phyloP scores from a whole-genome alignment of 2,329 filamentous ascomycete species.

The Blastomyces gilchristii region DNA sequence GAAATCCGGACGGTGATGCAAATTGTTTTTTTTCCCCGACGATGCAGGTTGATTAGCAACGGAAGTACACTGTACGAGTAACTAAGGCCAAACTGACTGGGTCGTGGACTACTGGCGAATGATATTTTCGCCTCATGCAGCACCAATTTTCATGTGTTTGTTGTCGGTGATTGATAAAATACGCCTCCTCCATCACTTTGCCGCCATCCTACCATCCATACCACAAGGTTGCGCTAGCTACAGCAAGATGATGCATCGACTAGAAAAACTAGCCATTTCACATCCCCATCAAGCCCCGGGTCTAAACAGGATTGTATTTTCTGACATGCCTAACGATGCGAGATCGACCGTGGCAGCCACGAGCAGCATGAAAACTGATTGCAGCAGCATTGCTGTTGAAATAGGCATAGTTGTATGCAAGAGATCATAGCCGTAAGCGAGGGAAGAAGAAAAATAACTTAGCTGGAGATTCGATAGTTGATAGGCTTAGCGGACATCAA shows the following conservation, averaged over 20 bases:
- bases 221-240: background rate
- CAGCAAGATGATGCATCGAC: background rate
- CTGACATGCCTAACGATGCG: slow-evolving; percentile 3
- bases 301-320: background rate
- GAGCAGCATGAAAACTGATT: background rate
- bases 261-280: background rate
- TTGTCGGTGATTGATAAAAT: slow-evolving; percentile 5
- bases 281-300: background rate
- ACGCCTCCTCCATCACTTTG: background rate
- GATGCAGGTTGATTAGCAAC: background rate
- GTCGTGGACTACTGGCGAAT: background rate
- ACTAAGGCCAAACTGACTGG: background rate
- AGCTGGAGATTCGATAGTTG: background rate
- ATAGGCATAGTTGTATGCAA: background rate
- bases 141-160: background rate
- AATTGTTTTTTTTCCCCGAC: background rate
- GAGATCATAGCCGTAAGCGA: slow-evolving; percentile 1
- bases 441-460: background rate
- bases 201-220: background rate
- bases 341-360: slow-evolving; percentile 3
- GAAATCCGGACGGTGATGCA: background rate
- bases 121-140: background rate
- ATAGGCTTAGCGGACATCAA: background rate
- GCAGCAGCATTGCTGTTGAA: background rate
- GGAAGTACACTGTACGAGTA: background rate